Evolutionary conservation across 805 yeast genomes (phyloP).

Genomic region (Candida sphagnicola): DNA sequence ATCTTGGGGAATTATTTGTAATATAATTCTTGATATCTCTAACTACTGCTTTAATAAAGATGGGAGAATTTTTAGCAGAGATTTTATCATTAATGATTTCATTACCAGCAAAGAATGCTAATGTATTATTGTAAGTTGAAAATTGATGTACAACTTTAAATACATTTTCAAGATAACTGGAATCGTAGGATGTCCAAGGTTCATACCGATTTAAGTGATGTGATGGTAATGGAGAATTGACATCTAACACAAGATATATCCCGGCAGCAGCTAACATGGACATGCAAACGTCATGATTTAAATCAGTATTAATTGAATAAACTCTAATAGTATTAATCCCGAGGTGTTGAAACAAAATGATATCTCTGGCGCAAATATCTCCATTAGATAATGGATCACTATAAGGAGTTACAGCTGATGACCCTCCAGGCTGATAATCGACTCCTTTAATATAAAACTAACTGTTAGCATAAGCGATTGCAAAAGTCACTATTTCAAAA

Average conservation of each 20-base stretch:
- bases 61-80: constrained; percentile 68
- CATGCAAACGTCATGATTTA: constrained; percentile 90
- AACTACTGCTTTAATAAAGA: constrained; percentile 71
- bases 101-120: constrained; percentile 90
- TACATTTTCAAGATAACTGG: constrained; percentile 66
- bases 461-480: not conserved
- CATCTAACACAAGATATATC: constrained; percentile 86
- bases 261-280: constrained; percentile 87
- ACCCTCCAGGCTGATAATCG: constrained; percentile 96
- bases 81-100: constrained; percentile 79
- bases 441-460: constrained; percentile 81
- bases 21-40: constrained; percentile 80
- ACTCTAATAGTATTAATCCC: constrained; percentile 87
- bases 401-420: constrained; percentile 58
- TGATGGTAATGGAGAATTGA: constrained; percentile 75
- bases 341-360: constrained; percentile 71
- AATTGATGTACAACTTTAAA: constrained; percentile 79
- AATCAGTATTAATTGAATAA: constrained; percentile 77
- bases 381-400: constrained; percentile 78
- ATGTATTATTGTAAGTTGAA: constrained; percentile 78
- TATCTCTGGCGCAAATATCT: constrained; percentile 74
- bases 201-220: constrained; percentile 87
- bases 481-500: not conserved
- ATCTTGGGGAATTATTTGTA: constrained; percentile 51
- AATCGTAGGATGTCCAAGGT: constrained; percentile 86